Evolutionary conservation across 108 stramenopile species (phyloP).

Genomic region (Nitzschia sp.): DNA sequence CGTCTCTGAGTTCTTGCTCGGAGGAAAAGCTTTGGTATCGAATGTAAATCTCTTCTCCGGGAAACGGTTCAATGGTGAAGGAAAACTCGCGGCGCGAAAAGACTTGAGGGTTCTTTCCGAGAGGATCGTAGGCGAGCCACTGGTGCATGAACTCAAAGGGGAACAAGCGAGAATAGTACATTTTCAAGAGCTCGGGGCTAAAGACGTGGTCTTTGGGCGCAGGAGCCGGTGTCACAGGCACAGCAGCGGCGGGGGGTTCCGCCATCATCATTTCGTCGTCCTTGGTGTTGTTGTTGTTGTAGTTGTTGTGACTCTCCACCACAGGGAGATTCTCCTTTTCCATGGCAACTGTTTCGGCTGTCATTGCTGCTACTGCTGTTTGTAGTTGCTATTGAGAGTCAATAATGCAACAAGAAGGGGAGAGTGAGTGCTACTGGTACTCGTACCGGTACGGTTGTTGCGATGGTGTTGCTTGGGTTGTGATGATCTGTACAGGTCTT

Average conservation of each 20-base stretch:
- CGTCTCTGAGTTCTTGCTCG: constrained; percentile 64
- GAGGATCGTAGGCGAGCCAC: constrained; percentile 20
- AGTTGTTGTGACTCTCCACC: background rate
- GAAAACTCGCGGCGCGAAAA: constrained; percentile 93
- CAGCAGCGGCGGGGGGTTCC: background rate
- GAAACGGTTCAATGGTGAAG: constrained; percentile 88
- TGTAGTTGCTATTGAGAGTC: too few species aligned
- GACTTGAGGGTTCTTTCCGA: constrained; percentile 31
- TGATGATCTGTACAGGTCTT: too few species aligned
- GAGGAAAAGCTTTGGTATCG: constrained; percentile 93
- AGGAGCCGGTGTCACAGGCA: constrained; percentile 16
- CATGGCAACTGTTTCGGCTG: constrained; percentile 8
- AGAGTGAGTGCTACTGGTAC: too few species aligned
- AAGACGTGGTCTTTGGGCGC: constrained; percentile 53
- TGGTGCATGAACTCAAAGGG: constrained; percentile 12
- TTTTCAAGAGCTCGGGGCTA: constrained; percentile 87
- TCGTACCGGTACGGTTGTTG: too few species aligned
- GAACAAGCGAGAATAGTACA: constrained; percentile 64
- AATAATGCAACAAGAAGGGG: too few species aligned
- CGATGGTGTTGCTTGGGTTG: too few species aligned
- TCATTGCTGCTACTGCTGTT: constrained; percentile 14
- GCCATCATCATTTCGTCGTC: background rate
- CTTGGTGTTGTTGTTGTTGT: background rate
- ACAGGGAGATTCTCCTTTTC: background rate
- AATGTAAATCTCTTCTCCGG: constrained; percentile 96